phyloP scores from a whole-genome alignment of 2,329 filamentous ascomycete species.

The Calonectria montana region DNA sequence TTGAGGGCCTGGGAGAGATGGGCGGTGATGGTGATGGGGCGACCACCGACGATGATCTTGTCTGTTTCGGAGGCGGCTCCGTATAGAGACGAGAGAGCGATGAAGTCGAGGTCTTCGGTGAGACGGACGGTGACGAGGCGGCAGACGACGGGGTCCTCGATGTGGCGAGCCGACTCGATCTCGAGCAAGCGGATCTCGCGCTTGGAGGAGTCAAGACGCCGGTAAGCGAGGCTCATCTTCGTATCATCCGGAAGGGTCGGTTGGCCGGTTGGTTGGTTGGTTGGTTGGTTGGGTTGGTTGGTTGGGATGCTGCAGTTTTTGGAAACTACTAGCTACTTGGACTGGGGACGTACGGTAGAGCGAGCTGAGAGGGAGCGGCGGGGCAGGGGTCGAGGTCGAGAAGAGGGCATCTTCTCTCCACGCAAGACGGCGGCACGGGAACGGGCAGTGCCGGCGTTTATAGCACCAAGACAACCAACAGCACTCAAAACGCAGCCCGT shows the following conservation, averaged over 20 bases:
- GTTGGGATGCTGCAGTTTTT: too few relatives aligned
- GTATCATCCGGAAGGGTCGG: slow-evolving; percentile 5
- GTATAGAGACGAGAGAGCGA: slow-evolving; percentile 46
- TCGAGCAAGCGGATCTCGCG: slow-evolving; percentile 49
- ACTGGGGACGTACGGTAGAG: too few relatives aligned
- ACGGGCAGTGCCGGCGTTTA: slow-evolving; percentile 2
- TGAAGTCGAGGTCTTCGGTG: slow-evolving; percentile 39
- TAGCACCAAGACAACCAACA: background rate
- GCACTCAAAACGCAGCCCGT: slow-evolving; percentile 1
- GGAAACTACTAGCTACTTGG: too few relatives aligned
- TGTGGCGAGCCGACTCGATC: slow-evolving; percentile 41
- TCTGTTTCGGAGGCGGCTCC: slow-evolving; percentile 45
- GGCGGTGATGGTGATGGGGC: slow-evolving; percentile 40
- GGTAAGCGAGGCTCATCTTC: slow-evolving; percentile 22
- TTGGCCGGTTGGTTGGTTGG: background rate
- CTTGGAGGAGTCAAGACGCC: slow-evolving; percentile 22
- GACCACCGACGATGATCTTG: slow-evolving; percentile 42
- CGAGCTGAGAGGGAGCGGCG: background rate
- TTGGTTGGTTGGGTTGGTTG: background rate
- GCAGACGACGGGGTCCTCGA: slow-evolving; percentile 46
- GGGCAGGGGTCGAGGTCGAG: background rate
- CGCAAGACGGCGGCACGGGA: background rate
- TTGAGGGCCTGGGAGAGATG: slow-evolving; percentile 46
- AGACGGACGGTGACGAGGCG: slow-evolving; percentile 47
- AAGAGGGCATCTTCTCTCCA: background rate